Evolutionary conservation across 2,329 filamentous ascomycete genomes (phyloP).

Genomic region (Aspergillus novofumigatus): DNA sequence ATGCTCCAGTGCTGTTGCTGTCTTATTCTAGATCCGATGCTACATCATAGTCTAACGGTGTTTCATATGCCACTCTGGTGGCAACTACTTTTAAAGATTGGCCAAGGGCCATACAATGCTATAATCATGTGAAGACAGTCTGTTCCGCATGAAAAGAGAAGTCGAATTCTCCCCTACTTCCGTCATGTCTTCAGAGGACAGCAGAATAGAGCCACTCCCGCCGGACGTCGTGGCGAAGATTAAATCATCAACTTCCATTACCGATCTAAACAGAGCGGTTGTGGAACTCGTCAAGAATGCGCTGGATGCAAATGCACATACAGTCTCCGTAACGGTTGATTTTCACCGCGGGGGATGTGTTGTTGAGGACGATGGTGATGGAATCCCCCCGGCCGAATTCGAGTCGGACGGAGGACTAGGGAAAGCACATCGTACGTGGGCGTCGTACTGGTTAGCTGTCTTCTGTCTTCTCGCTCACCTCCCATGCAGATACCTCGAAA

Average conservation of each 20-base stretch:
- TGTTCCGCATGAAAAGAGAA: background rate
- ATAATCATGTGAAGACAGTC: background rate
- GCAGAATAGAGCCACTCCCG: conserved; percentile 64
- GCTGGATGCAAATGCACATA: conserved; percentile 71
- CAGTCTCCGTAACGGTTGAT: conserved; percentile 67
- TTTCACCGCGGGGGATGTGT: conserved; percentile 70
- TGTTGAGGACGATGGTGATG: conserved; percentile 79
- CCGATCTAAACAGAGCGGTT: conserved; percentile 66
- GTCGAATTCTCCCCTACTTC: background rate
- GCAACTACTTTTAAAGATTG: background rate
- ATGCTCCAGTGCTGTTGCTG: background rate
- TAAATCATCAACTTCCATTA: conserved; percentile 77
- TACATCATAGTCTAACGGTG: background rate
- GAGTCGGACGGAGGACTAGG: conserved; percentile 64
- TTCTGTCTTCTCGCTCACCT: background rate
- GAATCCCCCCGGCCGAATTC: conserved; percentile 73
- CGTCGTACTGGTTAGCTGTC: background rate
- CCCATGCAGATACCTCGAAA: conserved; percentile 70
- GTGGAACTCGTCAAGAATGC: conserved; percentile 75
- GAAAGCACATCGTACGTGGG: conserved; percentile 61
- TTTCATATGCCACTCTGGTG: background rate
- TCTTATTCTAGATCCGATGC: background rate
- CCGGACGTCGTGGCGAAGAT: conserved; percentile 70
- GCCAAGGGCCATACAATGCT: background rate
- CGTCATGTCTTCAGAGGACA: conserved; percentile 22